Conservation (phyloP, 1,284 basidiomycete species). For the Pseudozyma flocculosa region DNA sequence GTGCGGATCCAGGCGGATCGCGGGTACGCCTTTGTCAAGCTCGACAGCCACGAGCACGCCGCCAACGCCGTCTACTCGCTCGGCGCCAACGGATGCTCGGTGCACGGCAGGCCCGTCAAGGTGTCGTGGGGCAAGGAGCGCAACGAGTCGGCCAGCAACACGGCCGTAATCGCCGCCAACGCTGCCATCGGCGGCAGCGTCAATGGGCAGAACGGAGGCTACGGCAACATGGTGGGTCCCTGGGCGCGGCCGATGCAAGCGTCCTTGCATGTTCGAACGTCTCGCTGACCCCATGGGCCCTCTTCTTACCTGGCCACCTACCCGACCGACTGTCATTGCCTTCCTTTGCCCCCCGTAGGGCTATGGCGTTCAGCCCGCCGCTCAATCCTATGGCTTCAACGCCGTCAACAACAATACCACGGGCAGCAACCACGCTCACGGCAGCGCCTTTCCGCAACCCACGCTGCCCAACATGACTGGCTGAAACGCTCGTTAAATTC, state of each 20-base stretch:
- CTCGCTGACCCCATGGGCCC: no score
- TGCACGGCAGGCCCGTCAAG: conserved; percentile 92
- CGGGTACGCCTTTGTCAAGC: conserved; percentile 96
- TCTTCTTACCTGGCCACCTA: no score
- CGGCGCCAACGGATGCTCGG: conserved; percentile 75
- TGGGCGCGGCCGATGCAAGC: conserved; percentile 4
- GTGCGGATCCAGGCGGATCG: conserved; percentile 81
- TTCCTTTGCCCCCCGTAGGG: no score
- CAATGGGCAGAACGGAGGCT: not conserved
- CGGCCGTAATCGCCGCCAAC: not conserved
- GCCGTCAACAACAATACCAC: no score
- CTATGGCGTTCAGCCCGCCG: no score
- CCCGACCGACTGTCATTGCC: no score
- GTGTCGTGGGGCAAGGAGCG: conserved; percentile 95
- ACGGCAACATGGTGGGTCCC: not conserved
- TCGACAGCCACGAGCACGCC: conserved; percentile 95
- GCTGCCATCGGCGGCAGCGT: not conserved
- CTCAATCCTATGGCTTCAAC: no score
- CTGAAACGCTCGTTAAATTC: no score
- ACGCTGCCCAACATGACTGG: no score
- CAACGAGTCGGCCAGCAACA: not conserved
- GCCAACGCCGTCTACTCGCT: conserved; percentile 94
- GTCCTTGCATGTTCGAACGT: no score
- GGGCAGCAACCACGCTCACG: no score
- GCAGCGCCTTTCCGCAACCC: no score